Base-by-base conservation (phyloP, 495 filamentous ascomycete species). In the Pyronema domesticum region DNA sequence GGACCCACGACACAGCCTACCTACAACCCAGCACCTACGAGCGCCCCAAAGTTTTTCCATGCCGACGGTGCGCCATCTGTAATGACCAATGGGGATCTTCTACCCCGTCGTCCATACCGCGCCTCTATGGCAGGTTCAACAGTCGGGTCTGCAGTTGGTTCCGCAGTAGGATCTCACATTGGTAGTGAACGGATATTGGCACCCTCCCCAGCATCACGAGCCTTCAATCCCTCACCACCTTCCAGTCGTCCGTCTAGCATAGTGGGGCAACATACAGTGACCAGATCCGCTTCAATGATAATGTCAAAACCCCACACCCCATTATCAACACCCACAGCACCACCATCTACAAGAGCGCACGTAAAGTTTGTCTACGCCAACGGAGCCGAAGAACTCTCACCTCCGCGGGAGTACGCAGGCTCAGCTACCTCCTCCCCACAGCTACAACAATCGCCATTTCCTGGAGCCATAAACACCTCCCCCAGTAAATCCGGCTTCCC, bases 301-400 rank as follows among this genome's bases (percentile, higher is more conserved):
- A 42, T 39, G 13, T 35, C 35, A 23, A 46, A 33, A 14, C 61
- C 63, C 7, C 40, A 45, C n/a, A 30, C 54, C 15, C 60, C 62
- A 3, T 51, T 61, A 13, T 53, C 51, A n/a, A 46, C 61, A 36
- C 45, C 58, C 8, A 54, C 55, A 8, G 18, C 46, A 14, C 57
- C 52, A 15, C 52, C 59, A 3, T 55, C 60, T 40, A 44, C 51
- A 14, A 54, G 58, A 13, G 56, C 49, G 17, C 59, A 59, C 55
- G 63, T 65, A 35, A 63, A 60, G 55, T 66, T 66, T 45, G 59
- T 66, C 17, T 66, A 66, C 58, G 63, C 63, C 37, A 66, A 66
- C 47, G 63, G 63, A 42, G 51, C 59, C 6, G 63, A 65, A 51
- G 63, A 65, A 54, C 53, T 65, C 18, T 42, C 65, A 34, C 58